phyloP scores from a whole-genome alignment of 257 asterid species.

The Capsicum pubescens region DNA sequence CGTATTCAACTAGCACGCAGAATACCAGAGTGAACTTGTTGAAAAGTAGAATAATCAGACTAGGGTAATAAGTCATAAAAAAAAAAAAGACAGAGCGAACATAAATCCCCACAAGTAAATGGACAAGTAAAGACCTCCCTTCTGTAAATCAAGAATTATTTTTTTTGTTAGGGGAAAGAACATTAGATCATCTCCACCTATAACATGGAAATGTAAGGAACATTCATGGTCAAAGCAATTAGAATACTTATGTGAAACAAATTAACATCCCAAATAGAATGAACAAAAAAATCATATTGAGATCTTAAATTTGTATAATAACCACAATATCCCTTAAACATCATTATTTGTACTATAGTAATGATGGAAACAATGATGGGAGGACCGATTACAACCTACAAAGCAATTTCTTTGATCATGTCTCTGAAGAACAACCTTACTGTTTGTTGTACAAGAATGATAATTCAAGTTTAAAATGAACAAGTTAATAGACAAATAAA shows the following conservation, averaged over 20 bases:
- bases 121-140: slow-evolving; percentile 97
- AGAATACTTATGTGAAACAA: not conserved
- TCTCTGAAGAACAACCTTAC: slow-evolving; percentile 81
- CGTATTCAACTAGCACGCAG: not conserved
- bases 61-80: slow-evolving; percentile 90
- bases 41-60: slow-evolving; percentile 92
- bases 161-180: not conserved
- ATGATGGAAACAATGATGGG: slow-evolving; percentile 95
- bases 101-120: slow-evolving; percentile 91
- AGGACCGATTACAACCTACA: slow-evolving; percentile 77
- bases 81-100: slow-evolving; percentile 71
- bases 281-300: not conserved
- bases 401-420: slow-evolving; percentile 75
- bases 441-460: slow-evolving; percentile 68
- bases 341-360: slow-evolving; percentile 76
- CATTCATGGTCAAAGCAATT: not conserved
- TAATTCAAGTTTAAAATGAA: not conserved
- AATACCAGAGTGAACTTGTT: slow-evolving; percentile 90
- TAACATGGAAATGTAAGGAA: not conserved
- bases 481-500: not conserved
- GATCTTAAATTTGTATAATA: slow-evolving; percentile 4
- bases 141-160: slow-evolving; percentile 59
- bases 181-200: not conserved
- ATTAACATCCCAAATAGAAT: not conserved
- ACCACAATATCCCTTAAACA: slow-evolving; percentile 22